phyloP scores from a whole-genome alignment of 2,329 filamentous ascomycete genomes.

The Rasamsonia emersonii region DNA sequence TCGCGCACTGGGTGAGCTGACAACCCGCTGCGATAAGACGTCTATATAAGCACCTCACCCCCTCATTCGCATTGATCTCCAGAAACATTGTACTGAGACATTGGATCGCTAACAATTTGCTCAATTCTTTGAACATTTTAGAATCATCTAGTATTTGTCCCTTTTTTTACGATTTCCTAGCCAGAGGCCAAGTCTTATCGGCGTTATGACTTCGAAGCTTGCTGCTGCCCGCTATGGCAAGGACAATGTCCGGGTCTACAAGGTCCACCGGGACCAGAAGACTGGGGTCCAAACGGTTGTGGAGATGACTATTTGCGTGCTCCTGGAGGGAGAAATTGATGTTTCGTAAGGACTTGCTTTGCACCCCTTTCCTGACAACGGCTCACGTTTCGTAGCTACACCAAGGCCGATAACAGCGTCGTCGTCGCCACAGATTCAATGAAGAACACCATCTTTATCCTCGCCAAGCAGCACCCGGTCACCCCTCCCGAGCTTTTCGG shows the following conservation, averaged over 20 bases:
- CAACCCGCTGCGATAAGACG: too few relatives aligned
- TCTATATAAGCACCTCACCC: too few relatives aligned
- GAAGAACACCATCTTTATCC: constrained; percentile 95
- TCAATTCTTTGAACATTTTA: too few relatives aligned
- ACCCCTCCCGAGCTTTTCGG: constrained; percentile 90
- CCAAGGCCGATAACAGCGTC: constrained; percentile 84
- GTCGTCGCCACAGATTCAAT: constrained; percentile 96
- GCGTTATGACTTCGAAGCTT: constrained; percentile 31
- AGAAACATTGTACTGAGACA: too few relatives aligned
- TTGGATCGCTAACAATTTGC: too few relatives aligned
- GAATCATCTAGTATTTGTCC: too few relatives aligned
- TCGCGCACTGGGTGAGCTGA: too few relatives aligned
- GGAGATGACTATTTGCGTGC: constrained; percentile 89
- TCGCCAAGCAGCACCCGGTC: constrained; percentile 86
- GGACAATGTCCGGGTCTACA: constrained; percentile 98
- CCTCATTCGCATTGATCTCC: too few relatives aligned
- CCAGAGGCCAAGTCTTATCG: too few relatives aligned
- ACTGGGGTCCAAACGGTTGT: constrained; percentile 75
- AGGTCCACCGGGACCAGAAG: constrained; percentile 72
- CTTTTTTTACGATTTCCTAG: too few relatives aligned
- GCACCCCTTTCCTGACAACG: background rate
- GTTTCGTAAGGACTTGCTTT: constrained; percentile 49
- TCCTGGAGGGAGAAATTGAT: constrained; percentile 89
- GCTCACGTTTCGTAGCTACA: constrained; percentile 56
- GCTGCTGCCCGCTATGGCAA: constrained; percentile 48